phyloP scores from a whole-genome alignment of 768 basidiomycete species.

The Leucosporidium yakuticum region DNA sequence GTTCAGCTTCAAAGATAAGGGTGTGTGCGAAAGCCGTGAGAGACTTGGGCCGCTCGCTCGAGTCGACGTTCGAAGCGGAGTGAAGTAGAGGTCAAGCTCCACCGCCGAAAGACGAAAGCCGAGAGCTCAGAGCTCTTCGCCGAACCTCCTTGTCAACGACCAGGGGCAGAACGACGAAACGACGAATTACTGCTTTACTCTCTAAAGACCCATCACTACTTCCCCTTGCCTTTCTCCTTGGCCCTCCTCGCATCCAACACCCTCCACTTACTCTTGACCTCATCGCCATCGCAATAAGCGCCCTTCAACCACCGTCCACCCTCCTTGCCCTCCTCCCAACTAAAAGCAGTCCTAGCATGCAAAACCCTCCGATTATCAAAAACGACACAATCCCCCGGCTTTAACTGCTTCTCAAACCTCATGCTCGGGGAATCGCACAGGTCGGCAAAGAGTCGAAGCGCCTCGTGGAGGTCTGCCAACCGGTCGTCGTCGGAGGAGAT shows the following conservation, averaged over 20 bases:
- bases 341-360: conserved; percentile 78
- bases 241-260: conserved; percentile 4
- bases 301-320: conserved; percentile 85
- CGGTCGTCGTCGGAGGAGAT: conserved; percentile 10
- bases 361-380: conserved; percentile 89
- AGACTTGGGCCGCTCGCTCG: no score
- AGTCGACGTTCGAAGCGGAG: no score
- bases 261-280: conserved; percentile 53
- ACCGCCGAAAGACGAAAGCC: no score
- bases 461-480: conserved; percentile 39
- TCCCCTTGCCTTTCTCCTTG: not conserved
- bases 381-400: conserved; percentile 76
- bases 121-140: no score
- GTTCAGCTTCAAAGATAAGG: no score
- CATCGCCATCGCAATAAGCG: conserved; percentile 50
- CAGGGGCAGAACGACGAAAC: no score
- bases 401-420: conserved; percentile 60
- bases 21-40: no score
- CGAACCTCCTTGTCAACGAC: no score
- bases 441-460: conserved; percentile 58
- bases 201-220: no score
- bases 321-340: conserved; percentile 41
- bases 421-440: conserved; percentile 54
- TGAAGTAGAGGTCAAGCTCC: no score
- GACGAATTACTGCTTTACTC: no score